Percentiles rank a stretch among this genome's conserved stretches.
These are phyloP conservation scores for Fusarium sp. DNA, from an alignment of 2,329 filamentous ascomycete species.

Conservation along the genomic window DNA sequence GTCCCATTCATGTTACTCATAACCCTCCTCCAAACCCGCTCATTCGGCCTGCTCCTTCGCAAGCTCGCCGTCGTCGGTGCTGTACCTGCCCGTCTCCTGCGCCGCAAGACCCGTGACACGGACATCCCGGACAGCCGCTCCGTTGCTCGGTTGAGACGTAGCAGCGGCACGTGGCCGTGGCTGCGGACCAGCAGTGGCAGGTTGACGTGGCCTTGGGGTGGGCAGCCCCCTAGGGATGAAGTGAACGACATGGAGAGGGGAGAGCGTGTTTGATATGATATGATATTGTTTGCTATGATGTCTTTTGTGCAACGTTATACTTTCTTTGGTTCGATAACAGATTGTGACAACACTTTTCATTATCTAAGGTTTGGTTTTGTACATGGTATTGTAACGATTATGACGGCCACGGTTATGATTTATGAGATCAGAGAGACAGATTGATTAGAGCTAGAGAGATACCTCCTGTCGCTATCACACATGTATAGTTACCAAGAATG, in stretches of 20 bases:
- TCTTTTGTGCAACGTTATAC: not conserved
- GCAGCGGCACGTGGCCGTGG: constrained; percentile 7
- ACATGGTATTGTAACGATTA: not conserved
- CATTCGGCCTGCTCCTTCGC: constrained; percentile 48
- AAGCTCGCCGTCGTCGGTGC: constrained; percentile 28
- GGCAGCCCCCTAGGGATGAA: constrained; percentile 3
- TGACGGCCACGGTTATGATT: not conserved
- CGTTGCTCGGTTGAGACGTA: constrained; percentile 13
- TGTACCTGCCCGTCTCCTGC: constrained; percentile 11
- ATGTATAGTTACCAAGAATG: constrained; percentile 5
- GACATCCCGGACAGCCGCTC: constrained; percentile 41
- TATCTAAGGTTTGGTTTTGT: not conserved
- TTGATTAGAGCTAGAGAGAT: not conserved
- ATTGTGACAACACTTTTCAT: constrained; percentile 5
- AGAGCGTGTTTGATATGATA: constrained; percentile 11
- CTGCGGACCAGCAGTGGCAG: constrained; percentile 5
- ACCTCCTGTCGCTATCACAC: constrained; percentile 11
- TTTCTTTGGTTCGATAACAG: not conserved
- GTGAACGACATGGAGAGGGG: constrained; percentile 24
- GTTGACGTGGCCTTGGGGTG: constrained; percentile 21
- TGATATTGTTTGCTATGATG: not conserved
- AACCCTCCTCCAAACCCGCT: constrained; percentile 58
- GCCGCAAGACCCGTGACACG: constrained; percentile 23
- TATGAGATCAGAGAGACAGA: constrained; percentile 2
- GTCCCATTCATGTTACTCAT: constrained; percentile 63